Evolutionary conservation across 2,329 filamentous ascomycete genomes (phyloP), one percentile per base, ranked within the genome.

Genomic region (Microcyclospora pomicola): DNA sequence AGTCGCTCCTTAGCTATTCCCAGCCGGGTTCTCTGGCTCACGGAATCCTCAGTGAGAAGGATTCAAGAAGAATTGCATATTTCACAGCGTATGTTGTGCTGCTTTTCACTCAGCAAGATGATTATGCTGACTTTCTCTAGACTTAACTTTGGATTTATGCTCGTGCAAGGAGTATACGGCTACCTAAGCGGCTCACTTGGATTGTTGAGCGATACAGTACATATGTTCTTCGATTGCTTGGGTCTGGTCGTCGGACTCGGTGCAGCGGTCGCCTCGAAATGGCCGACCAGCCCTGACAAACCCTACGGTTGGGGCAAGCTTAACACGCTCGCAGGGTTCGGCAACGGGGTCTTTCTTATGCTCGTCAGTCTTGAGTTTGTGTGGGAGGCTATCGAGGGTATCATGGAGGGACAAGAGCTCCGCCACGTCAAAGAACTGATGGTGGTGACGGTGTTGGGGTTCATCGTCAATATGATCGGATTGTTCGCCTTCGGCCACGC

Each of bases 181-280:
- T 92, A 91, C 51, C 65, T 91, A 9, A 96, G 86, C 3, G 87
- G 93, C 49, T 98, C 91, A 0, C 67, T 98, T 5, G 91, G 91
- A 2, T 70, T 98, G n/a, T 73, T 98, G 13, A 94, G 86, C 49
- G 91, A 98, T 61, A 96, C 87, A 53, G 91, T 98, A 45, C 91
- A 98, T 63, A 98, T 98, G 91, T 88, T 98, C 54, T 96, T 98
- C 52, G 91, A 98, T 61, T 98, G 91, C 49, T 77, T 95, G 28
- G 91, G 88, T 14, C 71, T 98, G 19, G 75, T 83, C 1, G 86
- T 98, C 28, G 91, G 91, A 9, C 68, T 98, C 9, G 80, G 88
- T 50, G 91, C 91, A 19, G 81, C 88, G 2, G 86, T 98, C 5
- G 84, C 94, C 68, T 91, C 84, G 62, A 96, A 96, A 61, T 95